Evolutionary conservation across 202 grass and related monocot genomes (phyloP), one percentile per base, ranked within the genome.

Genomic region (Panicum virgatum): DNA sequence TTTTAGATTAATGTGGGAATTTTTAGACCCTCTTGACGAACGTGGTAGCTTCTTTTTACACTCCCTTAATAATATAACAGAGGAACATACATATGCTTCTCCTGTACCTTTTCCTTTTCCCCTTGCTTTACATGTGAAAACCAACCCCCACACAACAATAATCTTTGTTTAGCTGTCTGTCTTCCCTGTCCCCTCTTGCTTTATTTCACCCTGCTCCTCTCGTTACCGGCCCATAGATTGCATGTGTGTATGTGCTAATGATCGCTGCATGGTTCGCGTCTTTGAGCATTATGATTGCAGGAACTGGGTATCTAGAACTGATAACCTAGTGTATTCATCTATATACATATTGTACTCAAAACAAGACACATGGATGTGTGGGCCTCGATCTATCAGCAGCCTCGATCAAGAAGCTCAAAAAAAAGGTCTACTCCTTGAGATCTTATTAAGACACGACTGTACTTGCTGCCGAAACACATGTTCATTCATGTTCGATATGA

Each of bases 221-320:
- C 23, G 80, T 85, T 85, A 70, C 51, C n/a, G n/a, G n/a, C n/a
- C 70, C 69, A 80, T 23, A 11, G 68, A 80, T 74, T 72, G n/a
- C n/a, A n/a, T n/a, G 68, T 73, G 52, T 40, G 38, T 25, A 34
- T 32, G 60, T 20, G 59, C 74, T 72, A 77, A 77, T 79, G 80
- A 83, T 88, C 71, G 27, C 13, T 27, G 62, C 60, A 79, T 75
- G 62, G 69, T 69, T 69, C 61, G 30, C 61, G 30, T 88, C 73
- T 84, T 57, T 58, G 76, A 62, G 71, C 81, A 56, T 64, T 58
- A 89, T 81, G 64, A 85, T 89, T 89, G 71, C 63, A 85, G 82
- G 82, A 72, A 83, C 45, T 77, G 77, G 70, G 38, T 29, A 27
- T 76, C 71, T 56, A 36, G 77, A 77, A 69, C 54, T 47, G 87